Evolutionary conservation across 306 rosid species (phyloP).

Genomic region (Parietaria judaica): DNA sequence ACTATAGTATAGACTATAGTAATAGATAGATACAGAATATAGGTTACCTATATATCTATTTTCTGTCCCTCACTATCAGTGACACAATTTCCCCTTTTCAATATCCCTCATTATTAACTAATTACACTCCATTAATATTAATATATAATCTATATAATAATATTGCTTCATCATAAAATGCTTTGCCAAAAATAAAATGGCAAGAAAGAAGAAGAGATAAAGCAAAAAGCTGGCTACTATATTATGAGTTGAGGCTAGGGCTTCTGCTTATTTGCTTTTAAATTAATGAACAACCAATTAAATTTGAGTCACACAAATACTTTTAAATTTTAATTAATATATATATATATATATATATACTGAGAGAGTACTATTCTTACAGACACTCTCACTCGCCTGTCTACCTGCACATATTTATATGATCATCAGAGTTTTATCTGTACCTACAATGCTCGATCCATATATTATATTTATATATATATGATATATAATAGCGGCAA

Average conservation of each 20-base stretch:
- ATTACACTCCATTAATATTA: too few relatives aligned
- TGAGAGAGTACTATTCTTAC: constrained; percentile 9
- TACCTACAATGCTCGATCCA: neutral
- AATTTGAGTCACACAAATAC: constrained; percentile 17
- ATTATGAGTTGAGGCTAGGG: constrained; percentile 1
- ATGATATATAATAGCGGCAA: neutral
- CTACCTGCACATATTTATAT: constrained; percentile 34
- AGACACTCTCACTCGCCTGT: constrained; percentile 33
- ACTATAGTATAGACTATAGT: too few relatives aligned
- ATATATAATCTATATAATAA: too few relatives aligned
- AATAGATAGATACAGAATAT: too few relatives aligned
- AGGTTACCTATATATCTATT: too few relatives aligned
- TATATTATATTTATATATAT: neutral
- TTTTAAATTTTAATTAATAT: constrained; percentile 13
- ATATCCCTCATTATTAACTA: too few relatives aligned
- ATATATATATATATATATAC: too few relatives aligned
- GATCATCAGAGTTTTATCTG: constrained; percentile 15
- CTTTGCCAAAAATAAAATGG: constrained; percentile 27
- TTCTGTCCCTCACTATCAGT: too few relatives aligned
- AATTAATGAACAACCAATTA: constrained; percentile 13
- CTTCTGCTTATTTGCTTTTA: neutral
- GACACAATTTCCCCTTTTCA: too few relatives aligned
- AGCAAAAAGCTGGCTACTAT: constrained; percentile 28
- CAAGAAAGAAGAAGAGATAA: constrained; percentile 34
- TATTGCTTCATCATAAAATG: neutral